Percentiles rank a stretch among this genome's conserved stretches.
Conservation (phyloP, 306 rosid species). For the Amphicarpaea edgeworthii region DNA sequence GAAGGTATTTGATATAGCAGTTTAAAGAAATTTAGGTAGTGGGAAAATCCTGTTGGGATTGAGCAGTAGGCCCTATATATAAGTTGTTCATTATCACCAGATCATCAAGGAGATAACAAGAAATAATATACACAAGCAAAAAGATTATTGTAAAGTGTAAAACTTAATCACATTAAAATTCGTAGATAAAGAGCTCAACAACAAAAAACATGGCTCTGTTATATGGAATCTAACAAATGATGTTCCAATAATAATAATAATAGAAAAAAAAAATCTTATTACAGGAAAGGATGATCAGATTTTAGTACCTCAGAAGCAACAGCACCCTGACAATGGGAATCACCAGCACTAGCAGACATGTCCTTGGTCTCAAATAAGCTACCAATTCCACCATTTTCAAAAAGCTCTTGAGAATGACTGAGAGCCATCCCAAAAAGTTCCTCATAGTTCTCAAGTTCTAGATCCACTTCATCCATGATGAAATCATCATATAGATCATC, state of each 20-base stretch:
- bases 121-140: constrained; percentile 2
- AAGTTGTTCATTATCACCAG: background rate
- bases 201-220: constrained; percentile 20
- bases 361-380: constrained; percentile 81
- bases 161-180: constrained; percentile 15
- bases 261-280: constrained; percentile 9
- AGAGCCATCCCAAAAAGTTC: constrained; percentile 88
- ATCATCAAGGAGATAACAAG: constrained; percentile 2
- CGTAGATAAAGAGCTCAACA: background rate
- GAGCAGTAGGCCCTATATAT: constrained; percentile 2
- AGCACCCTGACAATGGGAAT: constrained; percentile 70
- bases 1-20: constrained; percentile 21
- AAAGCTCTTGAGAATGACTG: constrained; percentile 82
- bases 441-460: constrained; percentile 83
- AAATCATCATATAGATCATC: constrained; percentile 71
- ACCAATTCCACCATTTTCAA: constrained; percentile 91
- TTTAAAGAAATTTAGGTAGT: constrained; percentile 1
- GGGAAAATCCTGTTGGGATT: constrained; percentile 7
- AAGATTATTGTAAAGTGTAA: background rate
- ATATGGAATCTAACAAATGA: constrained; percentile 19
- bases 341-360: constrained; percentile 69
- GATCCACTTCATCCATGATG: constrained; percentile 85
- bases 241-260: background rate
- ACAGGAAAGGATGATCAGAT: constrained; percentile 36
- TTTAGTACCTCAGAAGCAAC: constrained; percentile 79